Base-by-base conservation (phyloP, 108 stramenopile species). In the Cyclotella cryptica region DNA sequence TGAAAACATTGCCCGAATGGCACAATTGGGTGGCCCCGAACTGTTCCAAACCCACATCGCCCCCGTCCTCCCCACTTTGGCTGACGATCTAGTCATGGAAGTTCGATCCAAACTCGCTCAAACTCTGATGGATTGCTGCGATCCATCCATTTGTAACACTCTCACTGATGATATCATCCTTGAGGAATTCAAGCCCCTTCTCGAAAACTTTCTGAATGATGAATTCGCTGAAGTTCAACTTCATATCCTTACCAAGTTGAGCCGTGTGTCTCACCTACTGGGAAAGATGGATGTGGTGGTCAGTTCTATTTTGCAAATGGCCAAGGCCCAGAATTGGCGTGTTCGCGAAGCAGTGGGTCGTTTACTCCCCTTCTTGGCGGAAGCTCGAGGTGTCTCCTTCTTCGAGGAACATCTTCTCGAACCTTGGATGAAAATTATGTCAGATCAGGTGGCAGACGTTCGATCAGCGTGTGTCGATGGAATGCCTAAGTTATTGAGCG, bases 201-300 rank as follows among this genome's bases (percentile, higher is more conserved):
- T 96, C 18, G 93, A 96, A 70, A 79, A 74, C 53, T 92, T 96
- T 77, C 82, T 96, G 47, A 85, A 90, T 75, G 92, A 96, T 70
- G 95, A 96, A 86, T 96, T 91, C 71, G 90, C 90, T 45, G 95
- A 96, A 83, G 95, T 96, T 18, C 92, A 96, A 76, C 77, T 96
- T 58, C 93, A 92, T 81, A 92, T 96, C 35, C 84, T 96, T 45
- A 86, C 87, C 55, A 94, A 94, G 67, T 81, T 96, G 46, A 87
- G 88, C 80, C 87, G 88, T 41, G 84, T 96, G 19, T 85, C 91
- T 46, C 93, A 89, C 72, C 66, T 96, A 12, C 77, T 96, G 60
- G 84, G 86, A 53, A 86, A 88, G 46, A 90, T 94, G 90, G 89
- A 89, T 70, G 87, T 89, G 14, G 92, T 96, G 28, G 93, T 96